These are phyloP conservation scores for Bauhinia variegata DNA, from an alignment of 306 rosid genomes.

Conservation along the genomic window DNA sequence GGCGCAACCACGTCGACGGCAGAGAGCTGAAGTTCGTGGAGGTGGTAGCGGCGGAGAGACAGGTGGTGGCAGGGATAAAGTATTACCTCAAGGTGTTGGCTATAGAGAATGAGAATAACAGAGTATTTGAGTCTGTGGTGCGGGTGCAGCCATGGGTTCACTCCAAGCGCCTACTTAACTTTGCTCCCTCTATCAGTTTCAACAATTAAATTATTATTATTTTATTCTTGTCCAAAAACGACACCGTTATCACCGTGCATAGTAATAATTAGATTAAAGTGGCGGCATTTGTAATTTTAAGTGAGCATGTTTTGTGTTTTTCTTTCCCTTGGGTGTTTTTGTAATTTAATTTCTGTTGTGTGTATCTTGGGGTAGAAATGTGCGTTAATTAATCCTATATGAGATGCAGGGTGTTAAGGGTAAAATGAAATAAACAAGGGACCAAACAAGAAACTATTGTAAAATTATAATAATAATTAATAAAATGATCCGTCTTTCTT, in stretches of 20 bases:
- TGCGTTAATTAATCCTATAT: too few relatives aligned
- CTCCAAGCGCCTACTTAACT: slow-evolving; percentile 57
- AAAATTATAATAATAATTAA: too few relatives aligned
- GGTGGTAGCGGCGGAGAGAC: slow-evolving; percentile 76
- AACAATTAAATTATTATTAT: too few relatives aligned
- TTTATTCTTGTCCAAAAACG: too few relatives aligned
- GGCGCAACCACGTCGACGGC: slow-evolving; percentile 17
- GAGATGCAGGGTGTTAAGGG: too few relatives aligned
- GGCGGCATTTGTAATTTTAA: slow-evolving; percentile 34
- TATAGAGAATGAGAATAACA: slow-evolving; percentile 36
- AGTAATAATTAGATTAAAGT: not conserved
- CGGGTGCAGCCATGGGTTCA: slow-evolving; percentile 73
- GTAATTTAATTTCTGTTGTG: too few relatives aligned
- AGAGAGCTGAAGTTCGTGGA: slow-evolving; percentile 50
- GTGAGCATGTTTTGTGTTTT: slow-evolving; percentile 15
- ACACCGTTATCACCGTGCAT: too few relatives aligned
- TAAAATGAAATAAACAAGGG: too few relatives aligned
- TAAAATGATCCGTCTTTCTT: too few relatives aligned
- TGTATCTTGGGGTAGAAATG: too few relatives aligned
- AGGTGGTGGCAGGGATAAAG: slow-evolving; percentile 76
- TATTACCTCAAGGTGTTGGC: slow-evolving; percentile 61
- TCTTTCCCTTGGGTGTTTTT: too few relatives aligned
- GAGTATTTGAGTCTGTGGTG: slow-evolving; percentile 57
- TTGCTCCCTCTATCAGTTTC: slow-evolving; percentile 43
- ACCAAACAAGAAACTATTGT: too few relatives aligned